Base-by-base conservation (phyloP, 75 land plant species). In the Cunninghamia lanceolata region DNA sequence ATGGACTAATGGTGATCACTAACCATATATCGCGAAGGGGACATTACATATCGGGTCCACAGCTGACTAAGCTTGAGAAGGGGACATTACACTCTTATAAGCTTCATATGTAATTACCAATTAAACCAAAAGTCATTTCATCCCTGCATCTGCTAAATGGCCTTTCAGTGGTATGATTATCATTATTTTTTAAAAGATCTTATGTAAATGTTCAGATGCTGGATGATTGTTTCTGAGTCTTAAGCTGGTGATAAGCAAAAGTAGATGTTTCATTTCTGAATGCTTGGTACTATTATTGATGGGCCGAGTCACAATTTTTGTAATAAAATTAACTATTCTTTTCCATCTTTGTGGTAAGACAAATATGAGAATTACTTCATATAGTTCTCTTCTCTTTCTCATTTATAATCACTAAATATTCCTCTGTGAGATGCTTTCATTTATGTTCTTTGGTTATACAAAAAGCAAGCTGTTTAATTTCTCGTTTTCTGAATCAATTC, bases 361-460 rank as follows among this genome's bases (percentile, higher is more conserved):
- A 80, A 28, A 45, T 80, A 80, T 80, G 50, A 21, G 28, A 80
- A n/a, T 80, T 50, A 80, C 46, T 25, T 77, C 30, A 40, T 80
- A 28, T 40, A 42, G 32, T 45, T n/a, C 32, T 28, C 47, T 21
- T 79, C 50, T 28, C 9, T 11, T 28, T 79, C 43, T 28, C 14
- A 28, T 79, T 10, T 9, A 17, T 42, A 42, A 79, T 21, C 47
- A 43, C n/a, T 43, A 43, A 42, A 43, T 79, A 19, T 79, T 79
- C 39, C 47, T 10, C 13, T 45, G n/a, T 79, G 82, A 80, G 82
- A 80, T n/a, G 16, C 46, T 80, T 80, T 11, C 50, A 11, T 42
- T 80, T 10, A 80, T 80, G 34, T 45, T 80, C 50, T 80, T 45
- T 32, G 8, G 36, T 3, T 32, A 71, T 32, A 9, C 9, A 32